Conservation (phyloP, 495 filamentous ascomycete genomes). For the Hypoxylon intermedium region DNA sequence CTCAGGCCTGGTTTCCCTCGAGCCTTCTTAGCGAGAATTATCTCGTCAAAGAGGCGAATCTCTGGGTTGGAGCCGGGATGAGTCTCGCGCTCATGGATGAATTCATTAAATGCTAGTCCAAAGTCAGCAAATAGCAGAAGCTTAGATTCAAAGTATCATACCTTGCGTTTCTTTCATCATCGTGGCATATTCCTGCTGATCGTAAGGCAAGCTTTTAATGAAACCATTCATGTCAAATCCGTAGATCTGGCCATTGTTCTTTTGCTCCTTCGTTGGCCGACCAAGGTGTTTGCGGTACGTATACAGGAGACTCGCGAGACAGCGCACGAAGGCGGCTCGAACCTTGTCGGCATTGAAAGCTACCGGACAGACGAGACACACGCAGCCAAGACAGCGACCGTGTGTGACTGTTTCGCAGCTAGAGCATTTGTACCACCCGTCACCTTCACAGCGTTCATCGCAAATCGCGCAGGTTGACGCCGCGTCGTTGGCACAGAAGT, state of each 20-base stretch:
- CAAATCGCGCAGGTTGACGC: conserved; percentile 81
- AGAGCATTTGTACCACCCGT: conserved; percentile 84
- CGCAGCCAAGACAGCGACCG: conserved; percentile 77
- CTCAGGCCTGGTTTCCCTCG: conserved; percentile 68
- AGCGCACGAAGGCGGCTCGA: conserved; percentile 90
- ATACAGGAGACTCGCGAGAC: conserved; percentile 92
- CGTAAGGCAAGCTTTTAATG: conserved; percentile 84
- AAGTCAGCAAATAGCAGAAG: conserved; percentile 18
- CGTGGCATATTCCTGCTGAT: conserved; percentile 86
- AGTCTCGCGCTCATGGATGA: conserved; percentile 89
- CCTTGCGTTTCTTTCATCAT: conserved; percentile 94
- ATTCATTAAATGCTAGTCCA: conserved; percentile 86
- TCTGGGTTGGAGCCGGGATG: conserved; percentile 62
- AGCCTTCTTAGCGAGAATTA: conserved; percentile 93
- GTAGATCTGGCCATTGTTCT: conserved; percentile 85
- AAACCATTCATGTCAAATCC: conserved; percentile 95
- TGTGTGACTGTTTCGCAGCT: conserved; percentile 81
- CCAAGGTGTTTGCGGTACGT: conserved; percentile 88
- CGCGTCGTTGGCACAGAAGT: conserved; percentile 71
- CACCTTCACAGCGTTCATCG: conserved; percentile 82
- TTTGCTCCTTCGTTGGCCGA: conserved; percentile 79
- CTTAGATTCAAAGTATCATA: conserved; percentile 46
- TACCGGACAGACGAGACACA: conserved; percentile 84
- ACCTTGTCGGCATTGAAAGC: conserved; percentile 92
- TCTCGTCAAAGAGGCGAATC: conserved; percentile 92